Evolutionary conservation across 495 filamentous ascomycete genomes (phyloP), one percentile per base, ranked within the genome.

Genomic region (Halenospora varia): DNA sequence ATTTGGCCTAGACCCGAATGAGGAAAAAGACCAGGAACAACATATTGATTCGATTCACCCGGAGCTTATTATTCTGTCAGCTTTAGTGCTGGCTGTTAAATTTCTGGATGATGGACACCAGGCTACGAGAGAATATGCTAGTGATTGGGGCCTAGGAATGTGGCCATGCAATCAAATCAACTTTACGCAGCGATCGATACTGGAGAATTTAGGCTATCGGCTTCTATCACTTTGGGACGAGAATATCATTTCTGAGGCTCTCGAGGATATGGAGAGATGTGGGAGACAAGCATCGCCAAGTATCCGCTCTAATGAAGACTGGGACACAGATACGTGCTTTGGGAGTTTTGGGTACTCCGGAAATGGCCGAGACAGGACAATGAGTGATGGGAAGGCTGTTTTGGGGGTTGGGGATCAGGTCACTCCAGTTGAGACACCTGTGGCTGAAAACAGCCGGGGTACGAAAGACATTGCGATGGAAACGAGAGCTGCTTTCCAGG

Each of bases 141-240:
- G 68, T 3, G 55, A 60, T 39, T 80, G 76, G 77, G 80, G 77
- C 24, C 66, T 64, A 42, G 67, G 73, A 54, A 53, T 73, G 46
- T 83, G 80, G 80, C 75, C 74, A 13, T 72, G 68, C 64, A 71
- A 75, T 50, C 78, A 81, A 70, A 69, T 82, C 63, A 83, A 82
- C 55, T 74, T 73, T 54, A 82, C 80, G 15, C 76, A 81, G 59
- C 65, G 73, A 18, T 77, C 73, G 63, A 76, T 83, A 51, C 76
- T 82, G 71, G 77, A 83, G 70, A 77, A 70, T 64, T 62, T 83
- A 44, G 70, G 69, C 42, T 81, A 78, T 58, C 68, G 78, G 22
- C 74, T 83, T 48, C 60, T 80, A 39, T 77, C 77, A 2, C 63
- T 83, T 13, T 81, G 75, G 70, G 70, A 80, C 11, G 65, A 68